Evolutionary conservation across 805 yeast genomes (phyloP).

Genomic region (Candida loeiensis): DNA sequence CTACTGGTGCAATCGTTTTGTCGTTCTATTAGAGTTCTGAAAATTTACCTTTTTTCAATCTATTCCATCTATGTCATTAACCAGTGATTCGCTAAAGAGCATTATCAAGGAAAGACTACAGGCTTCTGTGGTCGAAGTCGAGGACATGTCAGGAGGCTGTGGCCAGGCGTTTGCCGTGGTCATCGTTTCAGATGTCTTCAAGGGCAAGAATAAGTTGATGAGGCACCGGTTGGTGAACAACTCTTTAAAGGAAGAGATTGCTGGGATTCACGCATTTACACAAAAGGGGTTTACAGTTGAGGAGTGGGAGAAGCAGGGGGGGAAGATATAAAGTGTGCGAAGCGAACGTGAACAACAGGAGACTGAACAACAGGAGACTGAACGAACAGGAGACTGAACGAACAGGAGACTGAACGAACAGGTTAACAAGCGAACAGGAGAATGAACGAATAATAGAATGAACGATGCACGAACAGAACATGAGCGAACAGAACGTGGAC

Average conservation of each 20-base stretch:
- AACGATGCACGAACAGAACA: no score
- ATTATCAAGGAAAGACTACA: conserved; percentile 54
- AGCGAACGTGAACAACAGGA: not conserved
- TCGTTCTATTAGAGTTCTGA: not conserved
- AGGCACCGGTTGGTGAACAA: conserved; percentile 84
- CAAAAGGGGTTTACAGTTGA: conserved; percentile 83
- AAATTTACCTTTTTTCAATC: not conserved
- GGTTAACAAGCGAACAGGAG: no score
- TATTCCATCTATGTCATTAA: conserved; percentile 26
- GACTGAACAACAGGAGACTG: no score
- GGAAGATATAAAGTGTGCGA: not conserved
- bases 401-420: no score
- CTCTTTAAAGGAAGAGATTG: conserved; percentile 79
- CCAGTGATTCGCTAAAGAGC: conserved; percentile 41
- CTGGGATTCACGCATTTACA: conserved; percentile 89
- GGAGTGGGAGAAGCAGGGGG: conserved; percentile 59
- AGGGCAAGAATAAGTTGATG: conserved; percentile 78
- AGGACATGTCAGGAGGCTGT: conserved; percentile 83
- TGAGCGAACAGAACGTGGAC: no score
- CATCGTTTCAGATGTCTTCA: conserved; percentile 69
- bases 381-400: no score
- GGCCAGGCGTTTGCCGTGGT: conserved; percentile 96
- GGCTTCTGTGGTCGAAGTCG: conserved; percentile 66
- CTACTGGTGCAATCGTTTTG: not conserved
- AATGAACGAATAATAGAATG: no score